phyloP scores from a whole-genome alignment of 257 asterid species.

The Solanum corneliomulleri region DNA sequence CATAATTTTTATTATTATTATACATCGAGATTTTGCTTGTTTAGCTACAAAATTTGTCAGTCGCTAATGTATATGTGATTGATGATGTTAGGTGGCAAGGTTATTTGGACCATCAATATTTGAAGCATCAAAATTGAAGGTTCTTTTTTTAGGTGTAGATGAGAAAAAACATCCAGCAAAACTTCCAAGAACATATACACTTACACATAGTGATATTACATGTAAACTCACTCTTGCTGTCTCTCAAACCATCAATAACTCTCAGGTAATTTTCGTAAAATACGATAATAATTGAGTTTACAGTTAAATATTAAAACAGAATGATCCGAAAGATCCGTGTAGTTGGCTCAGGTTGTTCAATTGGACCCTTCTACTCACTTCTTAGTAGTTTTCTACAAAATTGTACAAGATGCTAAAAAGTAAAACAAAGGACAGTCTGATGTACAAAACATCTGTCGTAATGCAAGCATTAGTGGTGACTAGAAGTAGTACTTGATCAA shows the following conservation, averaged over 20 bases:
- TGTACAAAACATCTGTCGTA: neutral
- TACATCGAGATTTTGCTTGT: neutral
- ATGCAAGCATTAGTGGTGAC: neutral
- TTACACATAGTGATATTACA: conserved; percentile 64
- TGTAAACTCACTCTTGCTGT: conserved; percentile 57
- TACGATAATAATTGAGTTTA: neutral
- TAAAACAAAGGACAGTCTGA: accelerated
- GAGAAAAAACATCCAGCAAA: conserved; percentile 57
- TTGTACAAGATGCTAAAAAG: too few species aligned
- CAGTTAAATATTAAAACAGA: neutral
- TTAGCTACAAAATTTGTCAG: neutral
- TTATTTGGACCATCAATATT: conserved; percentile 80
- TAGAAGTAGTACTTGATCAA: neutral
- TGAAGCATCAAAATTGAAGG: conserved; percentile 68
- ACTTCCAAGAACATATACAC: conserved; percentile 67
- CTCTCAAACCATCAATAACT: conserved; percentile 51
- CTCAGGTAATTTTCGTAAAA: conserved; percentile 30
- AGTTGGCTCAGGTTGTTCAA: too few species aligned
- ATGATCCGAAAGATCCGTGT: accelerated
- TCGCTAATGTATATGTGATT: neutral
- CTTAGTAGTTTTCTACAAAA: too few species aligned
- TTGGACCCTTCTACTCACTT: too few species aligned
- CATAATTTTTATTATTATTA: neutral
- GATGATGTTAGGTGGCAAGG: conserved; percentile 56
- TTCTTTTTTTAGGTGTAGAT: conserved; percentile 47